A percentile compares a stretch with the other conserved stretches of the same genome.
Evolutionary conservation across 768 basidiomycete species (phyloP).

Genomic region (Leccinum rimulosum): DNA sequence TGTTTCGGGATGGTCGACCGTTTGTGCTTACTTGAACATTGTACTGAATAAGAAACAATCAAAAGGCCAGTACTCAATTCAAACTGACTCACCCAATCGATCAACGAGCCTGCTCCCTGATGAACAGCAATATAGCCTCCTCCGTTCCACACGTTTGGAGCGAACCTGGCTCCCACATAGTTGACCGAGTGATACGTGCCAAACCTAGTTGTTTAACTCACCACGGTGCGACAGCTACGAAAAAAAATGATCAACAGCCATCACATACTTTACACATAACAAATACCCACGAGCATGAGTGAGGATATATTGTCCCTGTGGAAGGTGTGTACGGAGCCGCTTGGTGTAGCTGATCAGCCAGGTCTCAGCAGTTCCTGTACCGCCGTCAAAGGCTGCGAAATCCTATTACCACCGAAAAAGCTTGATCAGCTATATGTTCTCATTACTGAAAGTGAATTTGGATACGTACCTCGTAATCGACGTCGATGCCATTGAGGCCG

Average conservation of each 20-base stretch:
- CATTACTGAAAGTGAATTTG: not conserved
- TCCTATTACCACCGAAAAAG: constrained; percentile 19
- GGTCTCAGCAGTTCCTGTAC: constrained; percentile 37
- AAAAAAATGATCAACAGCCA: not conserved
- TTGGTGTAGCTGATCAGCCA: constrained; percentile 36
- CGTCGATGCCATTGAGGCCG: constrained; percentile 49
- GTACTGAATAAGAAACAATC: constrained; percentile 12
- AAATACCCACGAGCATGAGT: constrained; percentile 35
- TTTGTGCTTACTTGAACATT: constrained; percentile 38
- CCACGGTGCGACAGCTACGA: constrained; percentile 22
- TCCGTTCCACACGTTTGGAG: constrained; percentile 18
- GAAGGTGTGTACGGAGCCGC: constrained; percentile 33
- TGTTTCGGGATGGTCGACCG: not conserved
- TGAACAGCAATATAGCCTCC: constrained; percentile 41
- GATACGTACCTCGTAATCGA: constrained; percentile 48
- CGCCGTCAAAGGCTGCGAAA: constrained; percentile 32
- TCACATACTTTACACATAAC: not conserved
- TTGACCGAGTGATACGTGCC: not conserved
- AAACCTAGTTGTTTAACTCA: constrained; percentile 1
- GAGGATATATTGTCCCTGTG: constrained; percentile 5
- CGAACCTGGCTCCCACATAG: constrained; percentile 17
- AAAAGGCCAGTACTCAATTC: not conserved
- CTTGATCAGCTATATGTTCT: not conserved
- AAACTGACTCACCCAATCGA: constrained; percentile 40
- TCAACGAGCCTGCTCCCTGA: constrained; percentile 38